Evolutionary conservation across 2,329 filamentous ascomycete species (phyloP).

Genomic region (Cladosporium oxysporum): DNA sequence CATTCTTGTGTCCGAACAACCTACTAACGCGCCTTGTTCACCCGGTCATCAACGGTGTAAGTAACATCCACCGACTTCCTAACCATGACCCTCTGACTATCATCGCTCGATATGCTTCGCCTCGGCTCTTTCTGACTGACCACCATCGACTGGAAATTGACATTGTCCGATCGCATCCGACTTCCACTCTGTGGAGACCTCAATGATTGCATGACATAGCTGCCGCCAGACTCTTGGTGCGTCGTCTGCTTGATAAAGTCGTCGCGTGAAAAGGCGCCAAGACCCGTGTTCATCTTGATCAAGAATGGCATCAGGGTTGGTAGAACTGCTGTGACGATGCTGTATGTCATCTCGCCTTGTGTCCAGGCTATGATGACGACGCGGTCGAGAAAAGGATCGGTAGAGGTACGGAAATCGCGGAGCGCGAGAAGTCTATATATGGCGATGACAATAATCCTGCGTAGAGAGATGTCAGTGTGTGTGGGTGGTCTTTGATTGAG

Average conservation of each 20-base stretch:
- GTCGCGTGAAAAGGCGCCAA: conserved; percentile 12
- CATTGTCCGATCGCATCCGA: conserved; percentile 4
- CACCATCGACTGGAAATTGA: conserved; percentile 3
- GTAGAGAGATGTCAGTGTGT: background rate
- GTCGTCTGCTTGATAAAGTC: conserved; percentile 14
- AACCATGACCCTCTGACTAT: conserved; percentile 13
- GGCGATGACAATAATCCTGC: conserved; percentile 6
- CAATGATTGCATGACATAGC: conserved; percentile 7
- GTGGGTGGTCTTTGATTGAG: no score
- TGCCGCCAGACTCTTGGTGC: background rate
- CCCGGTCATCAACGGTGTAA: background rate
- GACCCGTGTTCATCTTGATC: conserved; percentile 9
- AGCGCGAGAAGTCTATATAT: conserved; percentile 2
- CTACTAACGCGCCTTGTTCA: background rate
- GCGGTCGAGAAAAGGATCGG: conserved; percentile 10
- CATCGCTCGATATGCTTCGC: conserved; percentile 10
- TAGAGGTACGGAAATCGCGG: background rate
- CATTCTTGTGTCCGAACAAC: background rate
- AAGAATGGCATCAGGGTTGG: conserved; percentile 12
- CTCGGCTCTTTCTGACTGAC: background rate
- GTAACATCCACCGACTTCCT: conserved; percentile 8
- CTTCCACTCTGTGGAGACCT: background rate
- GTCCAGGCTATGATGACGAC: background rate
- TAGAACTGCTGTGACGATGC: conserved; percentile 7
- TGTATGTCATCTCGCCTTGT: conserved; percentile 13